Evolutionary conservation across 495 filamentous ascomycete species (phyloP).

Genomic region (Opeltia flavorubescens): DNA sequence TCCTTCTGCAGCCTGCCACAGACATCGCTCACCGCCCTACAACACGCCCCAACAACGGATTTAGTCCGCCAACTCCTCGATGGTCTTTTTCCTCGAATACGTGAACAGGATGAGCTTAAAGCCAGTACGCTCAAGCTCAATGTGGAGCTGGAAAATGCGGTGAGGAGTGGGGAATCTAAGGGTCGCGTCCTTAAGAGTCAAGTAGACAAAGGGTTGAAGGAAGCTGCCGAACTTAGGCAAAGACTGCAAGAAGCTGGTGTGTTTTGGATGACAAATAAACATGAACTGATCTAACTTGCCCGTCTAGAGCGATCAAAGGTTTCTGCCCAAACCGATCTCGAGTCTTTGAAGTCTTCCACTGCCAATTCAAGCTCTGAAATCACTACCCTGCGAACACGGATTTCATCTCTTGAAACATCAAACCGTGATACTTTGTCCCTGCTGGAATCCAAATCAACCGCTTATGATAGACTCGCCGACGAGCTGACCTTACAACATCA

Average conservation of each 20-base stretch:
- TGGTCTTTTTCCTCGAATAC: constrained; percentile 56
- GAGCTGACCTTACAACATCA: constrained; percentile 80
- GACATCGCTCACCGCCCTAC: constrained; percentile 45
- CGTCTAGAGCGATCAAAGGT: constrained; percentile 44
- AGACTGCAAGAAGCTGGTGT: constrained; percentile 73
- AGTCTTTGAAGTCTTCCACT: constrained; percentile 60
- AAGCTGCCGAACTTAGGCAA: constrained; percentile 60
- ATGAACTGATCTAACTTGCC: constrained; percentile 11
- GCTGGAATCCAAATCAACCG: constrained; percentile 74
- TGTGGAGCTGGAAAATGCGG: constrained; percentile 84
- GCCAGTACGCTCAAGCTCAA: constrained; percentile 74
- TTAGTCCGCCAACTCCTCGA: constrained; percentile 57
- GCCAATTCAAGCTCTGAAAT: constrained; percentile 65
- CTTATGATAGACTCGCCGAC: constrained; percentile 72
- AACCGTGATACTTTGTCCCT: constrained; percentile 80
- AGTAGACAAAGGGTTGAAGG: constrained; percentile 67
- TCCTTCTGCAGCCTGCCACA: constrained; percentile 61
- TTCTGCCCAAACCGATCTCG: constrained; percentile 68
- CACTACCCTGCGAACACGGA: constrained; percentile 59
- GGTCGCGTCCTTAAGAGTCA: constrained; percentile 64
- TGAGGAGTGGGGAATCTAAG: constrained; percentile 66
- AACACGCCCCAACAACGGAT: constrained; percentile 62
- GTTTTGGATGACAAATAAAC: constrained; percentile 14
- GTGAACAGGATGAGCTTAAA: constrained; percentile 61
- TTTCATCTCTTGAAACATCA: constrained; percentile 73